These are phyloP conservation scores for Fusarium palustre DNA, from an alignment of 2,329 filamentous ascomycete genomes.

Conservation along the genomic window DNA sequence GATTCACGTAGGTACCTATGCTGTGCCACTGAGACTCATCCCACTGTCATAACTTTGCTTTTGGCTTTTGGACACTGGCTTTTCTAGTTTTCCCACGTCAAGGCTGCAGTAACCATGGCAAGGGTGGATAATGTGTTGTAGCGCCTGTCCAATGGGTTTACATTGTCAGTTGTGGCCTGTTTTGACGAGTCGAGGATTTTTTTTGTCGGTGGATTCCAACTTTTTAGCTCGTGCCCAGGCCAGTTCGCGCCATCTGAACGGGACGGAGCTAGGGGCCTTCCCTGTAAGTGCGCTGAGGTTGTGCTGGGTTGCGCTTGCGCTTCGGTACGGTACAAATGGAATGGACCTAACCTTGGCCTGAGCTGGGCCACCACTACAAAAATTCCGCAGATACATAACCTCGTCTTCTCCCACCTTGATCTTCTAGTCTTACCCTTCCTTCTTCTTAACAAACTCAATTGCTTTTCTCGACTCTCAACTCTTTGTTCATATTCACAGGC, in stretches of 20 bases:
- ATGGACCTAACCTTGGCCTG: constrained; percentile 1
- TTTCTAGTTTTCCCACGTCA: background rate
- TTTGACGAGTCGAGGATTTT: constrained; percentile 31
- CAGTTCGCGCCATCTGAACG: constrained; percentile 35
- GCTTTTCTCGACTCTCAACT: background rate
- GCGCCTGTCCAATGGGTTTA: constrained; percentile 10
- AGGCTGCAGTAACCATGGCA: constrained; percentile 1
- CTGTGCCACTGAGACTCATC: constrained; percentile 25
- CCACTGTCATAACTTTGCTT: constrained; percentile 1
- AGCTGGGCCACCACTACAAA: constrained; percentile 21
- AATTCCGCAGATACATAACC: constrained; percentile 48
- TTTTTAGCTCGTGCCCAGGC: constrained; percentile 27
- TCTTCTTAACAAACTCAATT: constrained; percentile 25
- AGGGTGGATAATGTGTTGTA: constrained; percentile 33
- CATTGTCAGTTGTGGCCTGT: constrained; percentile 35
- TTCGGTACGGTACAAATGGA: constrained; percentile 38
- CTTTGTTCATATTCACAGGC: background rate
- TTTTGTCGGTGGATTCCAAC: constrained; percentile 24
- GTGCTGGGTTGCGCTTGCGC: constrained; percentile 12
- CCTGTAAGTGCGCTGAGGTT: constrained; percentile 23
- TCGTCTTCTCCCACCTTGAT: constrained; percentile 32
- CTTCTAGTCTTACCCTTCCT: constrained; percentile 4
- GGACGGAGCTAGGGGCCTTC: constrained; percentile 21
- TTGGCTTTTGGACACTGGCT: constrained; percentile 13
- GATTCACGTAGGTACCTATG: constrained; percentile 10